Evolutionary conservation across 1,284 basidiomycete species (phyloP).

Genomic region (Cutaneotrichosporon sp.): DNA sequence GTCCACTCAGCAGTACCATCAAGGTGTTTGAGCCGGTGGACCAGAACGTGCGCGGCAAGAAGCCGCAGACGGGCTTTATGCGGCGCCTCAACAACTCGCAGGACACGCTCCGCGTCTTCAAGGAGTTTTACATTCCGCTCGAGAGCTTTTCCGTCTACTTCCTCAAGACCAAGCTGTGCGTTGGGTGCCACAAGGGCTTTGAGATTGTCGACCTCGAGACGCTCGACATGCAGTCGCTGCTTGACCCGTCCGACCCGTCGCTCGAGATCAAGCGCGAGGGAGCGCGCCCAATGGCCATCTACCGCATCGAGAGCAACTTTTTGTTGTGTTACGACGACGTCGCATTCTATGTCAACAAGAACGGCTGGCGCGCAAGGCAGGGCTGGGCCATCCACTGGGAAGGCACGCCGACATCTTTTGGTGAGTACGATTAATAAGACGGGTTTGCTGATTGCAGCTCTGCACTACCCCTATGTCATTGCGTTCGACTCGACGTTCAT

Average conservation of each 20-base stretch:
- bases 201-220: slow-evolving; percentile 98
- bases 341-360: slow-evolving; percentile 98
- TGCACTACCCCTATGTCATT: slow-evolving; percentile 93
- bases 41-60: slow-evolving; percentile 73
- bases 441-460: slow-evolving; percentile 54
- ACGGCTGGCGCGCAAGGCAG: slow-evolving; percentile 81
- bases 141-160: slow-evolving; percentile 96
- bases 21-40: slow-evolving; percentile 97
- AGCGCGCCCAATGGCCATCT: slow-evolving; percentile 91
- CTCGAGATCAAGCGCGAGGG: slow-evolving; percentile 85
- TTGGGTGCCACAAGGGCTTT: slow-evolving; percentile 97
- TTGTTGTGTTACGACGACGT: slow-evolving; percentile 98
- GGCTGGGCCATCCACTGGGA: slow-evolving; percentile 98
- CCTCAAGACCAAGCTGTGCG: slow-evolving; percentile 94
- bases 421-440: slow-evolving; percentile 53
- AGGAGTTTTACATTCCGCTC: slow-evolving; percentile 98
- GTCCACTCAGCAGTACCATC: slow-evolving; percentile 90
- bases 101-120: slow-evolving; percentile 89
- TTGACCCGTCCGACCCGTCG: slow-evolving; percentile 86
- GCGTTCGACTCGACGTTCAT: slow-evolving; percentile 96
- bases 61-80: slow-evolving; percentile 76
- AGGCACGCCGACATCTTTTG: slow-evolving; percentile 86
- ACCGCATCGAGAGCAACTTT: slow-evolving; percentile 94
- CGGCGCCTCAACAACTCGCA: slow-evolving; percentile 84
- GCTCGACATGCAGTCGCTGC: slow-evolving; percentile 89